Evolutionary conservation across 2,329 filamentous ascomycete genomes (phyloP).

Genomic region (Coniochaeta prunicola): DNA sequence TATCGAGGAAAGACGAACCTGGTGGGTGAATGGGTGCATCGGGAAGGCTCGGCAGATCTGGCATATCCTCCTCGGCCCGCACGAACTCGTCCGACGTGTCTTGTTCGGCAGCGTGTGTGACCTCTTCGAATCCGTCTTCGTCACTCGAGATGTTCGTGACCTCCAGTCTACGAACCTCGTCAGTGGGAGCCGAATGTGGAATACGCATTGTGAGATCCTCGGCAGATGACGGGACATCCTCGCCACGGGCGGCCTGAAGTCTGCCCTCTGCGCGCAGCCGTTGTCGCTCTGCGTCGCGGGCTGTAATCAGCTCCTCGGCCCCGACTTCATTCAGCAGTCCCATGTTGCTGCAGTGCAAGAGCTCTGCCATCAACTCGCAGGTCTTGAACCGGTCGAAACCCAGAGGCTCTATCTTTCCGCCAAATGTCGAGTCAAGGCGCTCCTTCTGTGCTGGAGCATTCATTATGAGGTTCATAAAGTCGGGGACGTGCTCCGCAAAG

Average conservation of each 20-base stretch:
- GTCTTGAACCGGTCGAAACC: constrained; percentile 99
- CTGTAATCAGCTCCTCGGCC: constrained; percentile 76
- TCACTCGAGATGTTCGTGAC: constrained; percentile 70
- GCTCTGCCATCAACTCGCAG: constrained; percentile 95
- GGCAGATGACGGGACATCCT: constrained; percentile 37
- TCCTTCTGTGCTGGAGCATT: constrained; percentile 67
- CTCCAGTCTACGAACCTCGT: constrained; percentile 64
- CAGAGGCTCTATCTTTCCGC: constrained; percentile 82
- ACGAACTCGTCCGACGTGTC: constrained; percentile 64
- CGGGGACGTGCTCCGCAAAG: constrained; percentile 84
- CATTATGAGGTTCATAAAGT: constrained; percentile 88
- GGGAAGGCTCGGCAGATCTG: constrained; percentile 15
- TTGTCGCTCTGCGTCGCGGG: constrained; percentile 75
- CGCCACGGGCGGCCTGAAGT: constrained; percentile 42
- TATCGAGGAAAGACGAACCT: constrained; percentile 39
- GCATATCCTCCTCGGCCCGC: constrained; percentile 49
- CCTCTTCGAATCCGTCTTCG: constrained; percentile 91
- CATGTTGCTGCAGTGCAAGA: constrained; percentile 98
- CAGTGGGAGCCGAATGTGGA: constrained; percentile 41
- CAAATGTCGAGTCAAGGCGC: constrained; percentile 80
- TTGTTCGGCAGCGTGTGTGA: constrained; percentile 63
- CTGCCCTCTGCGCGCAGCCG: constrained; percentile 70
- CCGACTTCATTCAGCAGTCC: constrained; percentile 86
- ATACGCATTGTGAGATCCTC: constrained; percentile 59
- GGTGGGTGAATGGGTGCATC: constrained; percentile 11